These are phyloP conservation scores for Umbelopsis vinacea DNA, from an alignment of 192 early-diverging fungal species.

Conservation along the genomic window DNA sequence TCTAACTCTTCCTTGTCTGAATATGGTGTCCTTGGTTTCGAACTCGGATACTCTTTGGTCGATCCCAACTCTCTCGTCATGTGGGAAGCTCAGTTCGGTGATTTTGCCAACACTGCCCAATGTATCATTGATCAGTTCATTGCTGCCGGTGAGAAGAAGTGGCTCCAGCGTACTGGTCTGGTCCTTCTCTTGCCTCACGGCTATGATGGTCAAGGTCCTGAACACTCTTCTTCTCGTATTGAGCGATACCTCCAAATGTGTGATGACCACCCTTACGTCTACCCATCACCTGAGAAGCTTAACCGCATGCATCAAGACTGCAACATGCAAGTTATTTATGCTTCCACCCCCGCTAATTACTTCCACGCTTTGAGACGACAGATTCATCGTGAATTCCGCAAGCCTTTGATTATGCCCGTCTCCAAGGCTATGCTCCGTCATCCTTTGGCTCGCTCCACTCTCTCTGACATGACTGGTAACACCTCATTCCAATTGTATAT, in stretches of 20 bases:
- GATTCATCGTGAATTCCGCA: slow-evolving; percentile 96
- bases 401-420: slow-evolving; percentile 76
- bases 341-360: slow-evolving; percentile 97
- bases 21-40: slow-evolving; percentile 94
- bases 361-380: slow-evolving; percentile 96
- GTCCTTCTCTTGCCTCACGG: slow-evolving; percentile 95
- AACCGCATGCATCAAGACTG: slow-evolving; percentile 96
- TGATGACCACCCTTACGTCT: slow-evolving; percentile 91
- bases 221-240: slow-evolving; percentile 94
- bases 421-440: slow-evolving; percentile 94
- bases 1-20: slow-evolving; percentile 97
- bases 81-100: slow-evolving; percentile 99
- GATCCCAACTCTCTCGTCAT: slow-evolving; percentile 92
- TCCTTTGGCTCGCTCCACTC: slow-evolving; percentile 85
- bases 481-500: slow-evolving; percentile 91
- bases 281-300: slow-evolving; percentile 76
- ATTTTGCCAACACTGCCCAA: slow-evolving; percentile 97
- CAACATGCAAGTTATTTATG: slow-evolving; percentile 98
- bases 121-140: slow-evolving; percentile 99
- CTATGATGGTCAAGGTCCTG: slow-evolving; percentile 98
- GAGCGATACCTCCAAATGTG: slow-evolving; percentile 96
- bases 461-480: slow-evolving; percentile 80
- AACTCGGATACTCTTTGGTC: slow-evolving; percentile 95
- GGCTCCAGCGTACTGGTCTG: slow-evolving; percentile 95
- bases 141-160: slow-evolving; percentile 95